Percentiles rank a stretch among this genome's conserved stretches.
Evolutionary conservation across 164 flowering plant genomes (phyloP).

Genomic region (Macadamia tetraphylla): DNA sequence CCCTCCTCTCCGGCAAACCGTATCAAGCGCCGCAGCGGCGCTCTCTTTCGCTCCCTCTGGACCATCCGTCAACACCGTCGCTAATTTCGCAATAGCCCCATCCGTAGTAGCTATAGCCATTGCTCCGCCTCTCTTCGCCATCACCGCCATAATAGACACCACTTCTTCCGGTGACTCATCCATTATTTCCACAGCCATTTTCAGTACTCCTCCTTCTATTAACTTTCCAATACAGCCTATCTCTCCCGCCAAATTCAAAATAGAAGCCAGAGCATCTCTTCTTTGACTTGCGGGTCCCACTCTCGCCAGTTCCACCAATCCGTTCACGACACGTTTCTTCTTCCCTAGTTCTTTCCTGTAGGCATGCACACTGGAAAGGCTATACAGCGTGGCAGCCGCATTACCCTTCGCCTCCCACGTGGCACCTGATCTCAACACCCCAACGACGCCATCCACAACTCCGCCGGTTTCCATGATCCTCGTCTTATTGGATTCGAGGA

Average conservation of each 20-base stretch:
- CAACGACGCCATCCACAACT: slow-evolving; percentile 52
- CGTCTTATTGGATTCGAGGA: slow-evolving; percentile 54
- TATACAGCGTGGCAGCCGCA: slow-evolving; percentile 76
- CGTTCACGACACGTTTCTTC: slow-evolving; percentile 52
- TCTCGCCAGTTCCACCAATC: slow-evolving; percentile 50
- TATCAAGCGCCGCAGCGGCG: slow-evolving; percentile 64
- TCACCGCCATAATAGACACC: slow-evolving; percentile 47
- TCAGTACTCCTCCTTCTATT: slow-evolving; percentile 63
- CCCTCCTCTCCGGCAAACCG: slow-evolving; percentile 60
- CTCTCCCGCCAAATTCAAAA: slow-evolving; percentile 65
- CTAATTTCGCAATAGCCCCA: slow-evolving; percentile 30
- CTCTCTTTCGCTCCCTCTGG: slow-evolving; percentile 58
- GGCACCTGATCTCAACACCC: slow-evolving; percentile 55
- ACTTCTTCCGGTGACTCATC: slow-evolving; percentile 58
- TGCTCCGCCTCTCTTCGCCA: slow-evolving; percentile 67
- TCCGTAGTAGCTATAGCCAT: slow-evolving; percentile 39
- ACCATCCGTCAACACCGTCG: slow-evolving; percentile 40
- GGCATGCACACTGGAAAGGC: slow-evolving; percentile 37
- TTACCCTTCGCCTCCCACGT: slow-evolving; percentile 88
- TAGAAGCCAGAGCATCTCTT: slow-evolving; percentile 69
- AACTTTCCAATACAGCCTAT: slow-evolving; percentile 54
- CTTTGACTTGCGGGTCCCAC: slow-evolving; percentile 47
- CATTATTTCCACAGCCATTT: slow-evolving; percentile 29
- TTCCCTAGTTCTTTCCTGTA: slow-evolving; percentile 47
- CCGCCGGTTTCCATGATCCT: slow-evolving; percentile 61